Evolutionary conservation across 768 basidiomycete genomes (phyloP).

Genomic region (Ramaria sp.): DNA sequence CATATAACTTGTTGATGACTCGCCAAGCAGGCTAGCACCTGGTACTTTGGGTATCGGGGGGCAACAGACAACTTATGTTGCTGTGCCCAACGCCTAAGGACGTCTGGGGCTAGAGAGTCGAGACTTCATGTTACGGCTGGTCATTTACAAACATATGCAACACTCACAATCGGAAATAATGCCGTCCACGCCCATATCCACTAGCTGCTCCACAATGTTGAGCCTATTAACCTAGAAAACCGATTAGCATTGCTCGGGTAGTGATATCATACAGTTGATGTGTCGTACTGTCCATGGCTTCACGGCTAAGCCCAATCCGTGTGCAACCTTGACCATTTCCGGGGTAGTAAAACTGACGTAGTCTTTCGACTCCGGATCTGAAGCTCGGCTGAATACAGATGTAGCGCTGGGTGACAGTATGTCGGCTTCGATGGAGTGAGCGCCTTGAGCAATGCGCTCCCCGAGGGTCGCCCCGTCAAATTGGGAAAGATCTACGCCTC

Average conservation of each 20-base stretch:
- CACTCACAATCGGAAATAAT: slow-evolving; percentile 62
- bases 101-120: slow-evolving; percentile 34
- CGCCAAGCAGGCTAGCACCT: slow-evolving; percentile 52
- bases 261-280: background rate
- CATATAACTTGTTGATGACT: slow-evolving; percentile 24
- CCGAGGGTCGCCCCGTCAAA: slow-evolving; percentile 53
- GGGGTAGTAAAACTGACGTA: slow-evolving; percentile 51
- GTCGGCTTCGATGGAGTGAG: slow-evolving; percentile 49
- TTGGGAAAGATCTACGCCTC: slow-evolving; percentile 48
- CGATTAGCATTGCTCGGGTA: background rate
- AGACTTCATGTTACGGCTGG: background rate
- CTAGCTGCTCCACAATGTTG: slow-evolving; percentile 48
- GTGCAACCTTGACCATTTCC: slow-evolving; percentile 59
- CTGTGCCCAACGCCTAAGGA: slow-evolving; percentile 45
- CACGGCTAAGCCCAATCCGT: slow-evolving; percentile 49
- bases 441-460: slow-evolving; percentile 57
- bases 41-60: slow-evolving; percentile 44
- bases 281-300: slow-evolving; percentile 64
- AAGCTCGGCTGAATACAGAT: slow-evolving; percentile 23
- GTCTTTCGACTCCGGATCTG: slow-evolving; percentile 33
- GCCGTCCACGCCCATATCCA: slow-evolving; percentile 57
- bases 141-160: too few relatives aligned
- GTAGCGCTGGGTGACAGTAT: slow-evolving; percentile 53
- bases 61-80: slow-evolving; percentile 43
- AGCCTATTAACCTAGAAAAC: slow-evolving; percentile 45